These are phyloP conservation scores for Leishmania mexicana DNA, from an alignment of 208 protist species.

Conservation along the genomic window DNA sequence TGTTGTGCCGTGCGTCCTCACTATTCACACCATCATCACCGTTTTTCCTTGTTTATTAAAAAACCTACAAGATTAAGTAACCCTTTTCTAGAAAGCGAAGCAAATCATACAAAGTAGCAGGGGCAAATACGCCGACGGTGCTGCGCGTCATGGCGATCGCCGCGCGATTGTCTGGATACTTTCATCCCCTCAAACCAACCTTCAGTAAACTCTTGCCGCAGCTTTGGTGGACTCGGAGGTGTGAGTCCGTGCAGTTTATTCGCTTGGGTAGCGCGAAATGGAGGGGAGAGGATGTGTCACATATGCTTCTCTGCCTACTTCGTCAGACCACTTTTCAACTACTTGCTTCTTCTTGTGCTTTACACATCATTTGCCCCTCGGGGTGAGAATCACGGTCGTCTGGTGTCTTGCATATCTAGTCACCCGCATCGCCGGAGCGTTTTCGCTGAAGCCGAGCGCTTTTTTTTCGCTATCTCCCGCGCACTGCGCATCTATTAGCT, in stretches of 20 bases:
- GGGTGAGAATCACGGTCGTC: background rate
- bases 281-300: background rate
- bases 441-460: background rate
- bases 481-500: background rate
- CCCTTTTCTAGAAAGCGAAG: constrained; percentile 18
- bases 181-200: background rate
- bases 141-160: background rate
- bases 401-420: constrained; percentile 1
- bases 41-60: constrained; percentile 25
- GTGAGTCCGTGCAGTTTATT: background rate
- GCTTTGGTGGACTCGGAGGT: background rate
- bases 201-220: background rate
- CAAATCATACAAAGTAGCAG: background rate
- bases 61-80: constrained; percentile 11
- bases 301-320: background rate
- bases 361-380: background rate
- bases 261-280: background rate
- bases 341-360: background rate
- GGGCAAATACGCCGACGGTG: background rate
- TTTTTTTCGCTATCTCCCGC: background rate
- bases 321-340: background rate
- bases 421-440: background rate
- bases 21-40: constrained; percentile 14
- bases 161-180: background rate
- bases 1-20: constrained; percentile 1